Evolutionary conservation across 495 filamentous ascomycete genomes (phyloP).

Genomic region (Jackrogersella minutella): DNA sequence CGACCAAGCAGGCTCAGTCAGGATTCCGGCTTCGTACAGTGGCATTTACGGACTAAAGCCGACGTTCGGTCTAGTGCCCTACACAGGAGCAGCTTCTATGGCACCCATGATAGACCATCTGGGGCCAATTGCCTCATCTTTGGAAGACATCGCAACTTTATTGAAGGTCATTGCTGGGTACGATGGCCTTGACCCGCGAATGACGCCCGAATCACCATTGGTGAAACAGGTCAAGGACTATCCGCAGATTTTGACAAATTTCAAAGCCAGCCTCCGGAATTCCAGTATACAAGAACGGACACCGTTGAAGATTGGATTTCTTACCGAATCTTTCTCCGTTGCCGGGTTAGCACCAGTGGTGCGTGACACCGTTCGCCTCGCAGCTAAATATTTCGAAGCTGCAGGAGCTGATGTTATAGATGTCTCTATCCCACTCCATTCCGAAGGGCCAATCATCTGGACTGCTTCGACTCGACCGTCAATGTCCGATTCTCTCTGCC

Average conservation of each 20-base stretch:
- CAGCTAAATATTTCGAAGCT: neutral
- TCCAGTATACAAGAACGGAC: neutral
- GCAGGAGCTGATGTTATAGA: constrained; percentile 58
- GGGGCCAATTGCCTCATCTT: constrained; percentile 51
- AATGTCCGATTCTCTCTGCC: constrained; percentile 50
- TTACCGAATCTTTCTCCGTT: neutral
- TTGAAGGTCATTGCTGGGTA: constrained; percentile 57
- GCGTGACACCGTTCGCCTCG: neutral
- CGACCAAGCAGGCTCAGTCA: constrained; percentile 73
- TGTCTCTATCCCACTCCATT: constrained; percentile 60
- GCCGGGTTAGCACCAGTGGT: neutral
- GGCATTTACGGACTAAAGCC: constrained; percentile 52
- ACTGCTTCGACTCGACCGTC: constrained; percentile 56
- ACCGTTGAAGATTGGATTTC: neutral
- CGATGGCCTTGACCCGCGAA: constrained; percentile 59
- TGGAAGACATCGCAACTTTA: constrained; percentile 52
- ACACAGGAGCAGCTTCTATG: constrained; percentile 49
- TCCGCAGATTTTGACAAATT: constrained; percentile 23
- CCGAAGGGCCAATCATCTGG: constrained; percentile 58
- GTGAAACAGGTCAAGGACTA: constrained; percentile 42
- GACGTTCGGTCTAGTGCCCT: constrained; percentile 39
- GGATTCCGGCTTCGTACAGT: constrained; percentile 57
- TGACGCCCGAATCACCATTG: constrained; percentile 43
- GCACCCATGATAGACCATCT: constrained; percentile 51
- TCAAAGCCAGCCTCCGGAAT: neutral